Base-by-base conservation (phyloP, 2,329 filamentous ascomycete genomes). In the Mycogone perniciosa region DNA sequence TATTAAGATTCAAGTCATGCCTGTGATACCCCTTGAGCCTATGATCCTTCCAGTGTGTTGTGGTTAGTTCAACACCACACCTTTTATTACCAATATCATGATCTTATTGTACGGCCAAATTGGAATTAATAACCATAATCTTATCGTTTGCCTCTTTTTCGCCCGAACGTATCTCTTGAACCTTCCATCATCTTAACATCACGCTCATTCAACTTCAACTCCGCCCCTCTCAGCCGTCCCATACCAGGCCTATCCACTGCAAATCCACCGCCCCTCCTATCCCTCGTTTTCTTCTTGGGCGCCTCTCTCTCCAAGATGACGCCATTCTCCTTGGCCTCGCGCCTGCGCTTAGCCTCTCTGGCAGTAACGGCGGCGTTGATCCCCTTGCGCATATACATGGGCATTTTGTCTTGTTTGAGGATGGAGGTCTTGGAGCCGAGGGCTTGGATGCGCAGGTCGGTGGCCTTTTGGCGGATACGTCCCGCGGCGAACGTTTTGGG, bases 321-420 rank as follows among this genome's bases (percentile, higher is more conserved):
- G 5, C 92, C 93, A 60, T 92, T 95, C 75, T 97, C 92, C 62
- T 78, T 82, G 2, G 93, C 93, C 66, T 96, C 89, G 38, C 75
- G 76, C 35, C 92, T 76, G 46, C 92, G 74, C 71, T 79, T 86
- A 9, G 78, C 72, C 66, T 96, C 91, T 53, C 80, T 81, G 30
- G 74, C 69, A 2, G 67, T 73, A 26, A 80, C 80, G 47, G 90
- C 89, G 1, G 79, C 77, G 11, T 74, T 72, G 54, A 97, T 96
- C n/a, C 92, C 91, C 69, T 87, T 89, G 53, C 90, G 81, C 64
- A 92, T 85, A 39, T 82, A 72, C 77, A 95, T 87, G 13, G 93
- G 92, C 89, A 97, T 96, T 60, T 86, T 91, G 52, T 85, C 79
- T 69, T 95, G 91, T 51, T 77, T 76, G 58, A 86, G 84, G 43